Percentiles rank a stretch among this genome's conserved stretches.
Conservation (phyloP, 2,329 filamentous ascomycete genomes). For the Nigrograna mackinnonii region DNA sequence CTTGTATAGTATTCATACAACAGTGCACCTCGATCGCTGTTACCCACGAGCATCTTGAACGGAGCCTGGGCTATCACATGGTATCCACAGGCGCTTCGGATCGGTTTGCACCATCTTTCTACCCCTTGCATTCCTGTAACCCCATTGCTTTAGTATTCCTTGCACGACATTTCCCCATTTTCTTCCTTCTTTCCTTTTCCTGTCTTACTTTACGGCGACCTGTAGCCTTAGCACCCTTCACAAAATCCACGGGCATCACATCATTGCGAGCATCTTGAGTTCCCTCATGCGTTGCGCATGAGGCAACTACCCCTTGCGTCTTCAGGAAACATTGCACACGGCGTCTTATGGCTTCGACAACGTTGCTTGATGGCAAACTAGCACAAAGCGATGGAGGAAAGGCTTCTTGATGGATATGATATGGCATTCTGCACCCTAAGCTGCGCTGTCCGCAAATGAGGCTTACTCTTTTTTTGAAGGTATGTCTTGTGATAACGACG, state of each 20-base stretch:
- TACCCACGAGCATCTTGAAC: conserved; percentile 29
- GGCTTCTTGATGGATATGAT: too few relatives aligned
- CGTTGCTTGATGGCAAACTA: too few relatives aligned
- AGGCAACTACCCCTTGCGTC: not conserved
- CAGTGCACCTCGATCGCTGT: conserved; percentile 3
- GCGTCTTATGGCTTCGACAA: conserved; percentile 1
- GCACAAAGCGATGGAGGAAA: too few relatives aligned
- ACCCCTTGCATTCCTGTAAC: conserved; percentile 14
- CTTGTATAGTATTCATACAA: conserved; percentile 40
- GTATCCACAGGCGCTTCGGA: conserved; percentile 34
- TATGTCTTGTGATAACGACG: too few relatives aligned
- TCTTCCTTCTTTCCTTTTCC: conserved; percentile 4
- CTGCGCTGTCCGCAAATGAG: too few relatives aligned
- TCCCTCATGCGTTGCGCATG: too few relatives aligned
- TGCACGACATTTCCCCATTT: not conserved
- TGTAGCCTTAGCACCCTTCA: too few relatives aligned
- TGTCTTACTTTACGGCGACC: conserved; percentile 8
- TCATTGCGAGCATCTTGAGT: too few relatives aligned
- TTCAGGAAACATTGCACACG: not conserved
- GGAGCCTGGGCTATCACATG: conserved; percentile 31
- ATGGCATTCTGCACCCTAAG: too few relatives aligned
- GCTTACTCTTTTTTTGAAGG: too few relatives aligned
- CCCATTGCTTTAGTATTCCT: conserved; percentile 1
- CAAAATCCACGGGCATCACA: too few relatives aligned
- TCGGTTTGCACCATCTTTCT: conserved; percentile 9